Evolutionary conservation across 2,329 filamentous ascomycete genomes (phyloP).

Genomic region (Talaromyces islandicus): DNA sequence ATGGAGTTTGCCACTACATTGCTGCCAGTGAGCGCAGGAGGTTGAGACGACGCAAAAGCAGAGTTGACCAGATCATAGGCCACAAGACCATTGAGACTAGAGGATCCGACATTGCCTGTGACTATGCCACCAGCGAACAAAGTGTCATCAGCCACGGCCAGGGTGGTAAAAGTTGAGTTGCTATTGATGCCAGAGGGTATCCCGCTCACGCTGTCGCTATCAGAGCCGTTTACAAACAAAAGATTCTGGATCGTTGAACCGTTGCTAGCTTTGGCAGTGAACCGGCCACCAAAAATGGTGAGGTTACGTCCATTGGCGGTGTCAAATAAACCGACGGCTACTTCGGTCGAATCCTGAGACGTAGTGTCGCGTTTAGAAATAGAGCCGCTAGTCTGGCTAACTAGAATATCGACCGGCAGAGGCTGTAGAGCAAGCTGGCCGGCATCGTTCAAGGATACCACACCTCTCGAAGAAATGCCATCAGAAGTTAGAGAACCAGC

Average conservation of each 20-base stretch:
- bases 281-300: conserved; percentile 84
- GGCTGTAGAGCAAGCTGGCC: conserved; percentile 33
- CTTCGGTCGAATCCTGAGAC: conserved; percentile 52
- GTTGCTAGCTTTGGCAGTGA: conserved; percentile 63
- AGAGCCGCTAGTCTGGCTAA: conserved; percentile 15
- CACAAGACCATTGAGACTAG: conserved; percentile 65
- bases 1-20: conserved; percentile 71
- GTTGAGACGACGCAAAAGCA: conserved; percentile 60
- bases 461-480: conserved; percentile 66
- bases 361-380: conserved; percentile 41
- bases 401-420: conserved; percentile 46
- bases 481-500: conserved; percentile 78
- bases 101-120: conserved; percentile 59
- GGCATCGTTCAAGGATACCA: conserved; percentile 55
- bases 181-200: conserved; percentile 57
- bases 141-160: conserved; percentile 60
- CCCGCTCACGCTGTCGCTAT: conserved; percentile 62
- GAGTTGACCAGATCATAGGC: conserved; percentile 68
- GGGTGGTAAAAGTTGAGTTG: conserved; percentile 68
- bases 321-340: conserved; percentile 77
- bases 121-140: conserved; percentile 80
- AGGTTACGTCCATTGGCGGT: conserved; percentile 64
- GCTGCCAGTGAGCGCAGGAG: conserved; percentile 64
- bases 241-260: conserved; percentile 73
- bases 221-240: conserved; percentile 71